phyloP scores from a whole-genome alignment of 176 grass and related monocot species.

The Pontederia crassipes region DNA sequence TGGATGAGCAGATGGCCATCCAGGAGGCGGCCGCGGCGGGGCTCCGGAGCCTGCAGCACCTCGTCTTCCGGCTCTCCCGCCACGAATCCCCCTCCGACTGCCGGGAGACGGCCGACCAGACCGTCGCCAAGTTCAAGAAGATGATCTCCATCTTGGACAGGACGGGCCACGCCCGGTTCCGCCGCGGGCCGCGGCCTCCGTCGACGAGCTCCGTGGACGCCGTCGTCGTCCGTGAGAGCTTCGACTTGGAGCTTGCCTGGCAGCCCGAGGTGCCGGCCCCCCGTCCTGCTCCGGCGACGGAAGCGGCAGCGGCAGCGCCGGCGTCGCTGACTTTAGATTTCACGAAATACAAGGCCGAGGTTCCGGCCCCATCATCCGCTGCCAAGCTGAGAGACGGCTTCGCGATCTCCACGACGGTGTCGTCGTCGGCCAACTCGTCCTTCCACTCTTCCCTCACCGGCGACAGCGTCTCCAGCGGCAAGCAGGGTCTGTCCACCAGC shows the following conservation, averaged over 20 bases:
- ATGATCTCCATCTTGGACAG: slow-evolving; percentile 74
- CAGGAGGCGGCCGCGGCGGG: slow-evolving; percentile 64
- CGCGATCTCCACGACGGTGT: slow-evolving; percentile 27
- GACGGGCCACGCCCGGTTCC: slow-evolving; percentile 82
- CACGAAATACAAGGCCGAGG: slow-evolving; percentile 1
- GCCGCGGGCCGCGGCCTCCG: slow-evolving; percentile 38
- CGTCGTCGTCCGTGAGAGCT: not conserved
- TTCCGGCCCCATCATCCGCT: not conserved
- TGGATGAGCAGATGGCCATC: slow-evolving; percentile 58
- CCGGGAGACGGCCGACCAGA: slow-evolving; percentile 56
- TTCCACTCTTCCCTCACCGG: slow-evolving; percentile 67
- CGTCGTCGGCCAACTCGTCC: slow-evolving; percentile 39
- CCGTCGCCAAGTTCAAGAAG: slow-evolving; percentile 73
- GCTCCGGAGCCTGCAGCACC: slow-evolving; percentile 55
- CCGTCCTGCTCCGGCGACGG: slow-evolving; percentile 7
- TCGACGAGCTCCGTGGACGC: not conserved
- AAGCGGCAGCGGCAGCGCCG: slow-evolving; percentile 2
- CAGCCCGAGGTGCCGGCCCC: not conserved
- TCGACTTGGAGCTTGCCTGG: not conserved
- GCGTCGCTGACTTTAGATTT: slow-evolving; percentile 36
- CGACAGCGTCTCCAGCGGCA: slow-evolving; percentile 68
- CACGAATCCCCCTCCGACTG: slow-evolving; percentile 26
- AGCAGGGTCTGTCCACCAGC: not conserved
- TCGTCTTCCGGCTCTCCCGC: slow-evolving; percentile 49
- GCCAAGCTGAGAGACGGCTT: slow-evolving; percentile 9